Evolutionary conservation across 768 basidiomycete genomes (phyloP).

Genomic region (Mycena capillaripes): DNA sequence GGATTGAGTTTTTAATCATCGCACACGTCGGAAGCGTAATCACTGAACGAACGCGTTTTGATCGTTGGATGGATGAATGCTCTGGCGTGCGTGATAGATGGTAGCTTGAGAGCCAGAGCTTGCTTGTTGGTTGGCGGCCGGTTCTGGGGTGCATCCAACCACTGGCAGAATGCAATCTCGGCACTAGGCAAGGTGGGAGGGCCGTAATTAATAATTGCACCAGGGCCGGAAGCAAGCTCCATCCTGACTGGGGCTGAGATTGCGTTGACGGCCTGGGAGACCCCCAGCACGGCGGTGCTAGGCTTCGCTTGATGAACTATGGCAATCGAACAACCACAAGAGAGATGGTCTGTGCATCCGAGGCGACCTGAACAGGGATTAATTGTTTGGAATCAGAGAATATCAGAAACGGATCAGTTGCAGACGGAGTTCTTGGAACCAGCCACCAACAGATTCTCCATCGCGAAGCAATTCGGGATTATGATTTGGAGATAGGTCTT

Average conservation of each 20-base stretch:
- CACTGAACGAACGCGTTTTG: conserved; percentile 20
- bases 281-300: background rate
- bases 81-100: conserved; percentile 23
- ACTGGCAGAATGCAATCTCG: conserved; percentile 2
- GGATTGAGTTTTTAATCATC: conserved; percentile 6
- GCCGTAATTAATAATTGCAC: conserved; percentile 6
- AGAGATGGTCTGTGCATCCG: background rate
- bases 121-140: background rate
- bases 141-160: conserved; percentile 13
- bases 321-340: background rate
- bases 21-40: conserved; percentile 12
- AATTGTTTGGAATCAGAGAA: background rate
- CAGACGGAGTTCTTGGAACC: background rate
- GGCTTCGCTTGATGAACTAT: background rate
- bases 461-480: background rate
- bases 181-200: background rate
- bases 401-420: conserved; percentile 1
- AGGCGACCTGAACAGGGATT: background rate
- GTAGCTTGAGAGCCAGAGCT: conserved; percentile 25
- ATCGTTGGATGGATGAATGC: background rate
- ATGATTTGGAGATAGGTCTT: conserved; percentile 5
- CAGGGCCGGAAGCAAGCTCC: background rate
- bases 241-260: background rate
- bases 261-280: conserved; percentile 2
- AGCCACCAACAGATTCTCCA: background rate